Evolutionary conservation across 768 basidiomycete species (phyloP), one percentile per base, ranked within the genome.

Genomic region (Lactarius pseudohatsudake): DNA sequence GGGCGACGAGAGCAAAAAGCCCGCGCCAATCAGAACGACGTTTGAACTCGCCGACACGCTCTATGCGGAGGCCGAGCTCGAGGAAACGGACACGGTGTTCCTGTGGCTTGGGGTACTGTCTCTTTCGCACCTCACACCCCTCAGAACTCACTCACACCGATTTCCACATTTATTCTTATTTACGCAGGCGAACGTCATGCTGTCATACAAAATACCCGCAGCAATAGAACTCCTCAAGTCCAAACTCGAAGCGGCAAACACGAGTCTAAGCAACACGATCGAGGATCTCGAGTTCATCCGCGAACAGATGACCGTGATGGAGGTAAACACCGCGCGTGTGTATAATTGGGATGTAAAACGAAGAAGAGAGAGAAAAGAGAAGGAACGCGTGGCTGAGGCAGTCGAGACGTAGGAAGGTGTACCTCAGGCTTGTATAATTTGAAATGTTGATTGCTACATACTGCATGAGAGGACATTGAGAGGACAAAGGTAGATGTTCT

Each of bases 41-140:
- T 99, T 96, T 73, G 97, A 99, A 75, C 82, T 99, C 64, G 96
- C 95, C 70, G 96, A 98, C 72, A 98, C 96, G 18, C 82, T 98
- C 0, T 98, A 86, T 71, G 94, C 95, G 5, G 93, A 96, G 72
- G 96, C 96, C 6, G 86, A 91, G 69, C 79, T 98, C 3, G 86
- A 92, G 67, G 88, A 94, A 67, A 89, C 88, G 0, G 95, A 96
- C 62, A 88, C 88, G 0, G 96, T 98, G 11, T 95, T 88, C 72
- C 80, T 99, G 32, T 99, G 97, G 96, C 86, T 99, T 22, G 96
- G 96, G 36, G 96, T 98, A 78, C 73, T 90, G 78, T 34, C 61
- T 61, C 59, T 45, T 59, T 18, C 36, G 45, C 58, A 7, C 7
- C 26, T 60, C 59, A 26, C 53, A 60, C 8, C 22, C 32, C 40